These are phyloP conservation scores for Priceomyces melissophilus DNA, from an alignment of 805 yeast genomes.

Conservation along the genomic window DNA sequence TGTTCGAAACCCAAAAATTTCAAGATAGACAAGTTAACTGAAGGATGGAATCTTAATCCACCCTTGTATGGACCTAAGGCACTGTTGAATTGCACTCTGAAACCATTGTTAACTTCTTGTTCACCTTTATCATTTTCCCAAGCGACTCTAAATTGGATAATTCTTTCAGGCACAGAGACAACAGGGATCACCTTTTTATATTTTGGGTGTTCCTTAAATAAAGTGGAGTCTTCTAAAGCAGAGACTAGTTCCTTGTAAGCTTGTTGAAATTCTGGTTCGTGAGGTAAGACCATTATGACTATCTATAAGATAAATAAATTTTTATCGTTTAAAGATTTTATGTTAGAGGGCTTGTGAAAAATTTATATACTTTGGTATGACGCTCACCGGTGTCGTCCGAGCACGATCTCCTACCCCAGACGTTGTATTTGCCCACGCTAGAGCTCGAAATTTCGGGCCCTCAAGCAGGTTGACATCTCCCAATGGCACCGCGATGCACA, in stretches of 20 bases:
- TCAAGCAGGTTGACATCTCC: not conserved
- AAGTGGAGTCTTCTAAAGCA: conserved; percentile 86
- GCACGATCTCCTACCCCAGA: conserved; percentile 1
- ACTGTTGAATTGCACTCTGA: conserved; percentile 97
- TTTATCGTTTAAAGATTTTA: not conserved
- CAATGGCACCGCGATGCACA: conserved; percentile 2
- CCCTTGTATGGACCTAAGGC: conserved; percentile 99
- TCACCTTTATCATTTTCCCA: conserved; percentile 97
- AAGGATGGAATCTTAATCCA: conserved; percentile 96
- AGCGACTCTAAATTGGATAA: conserved; percentile 92
- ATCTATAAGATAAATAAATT: not conserved
- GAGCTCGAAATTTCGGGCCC: not conserved
- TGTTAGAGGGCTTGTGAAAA: no score
- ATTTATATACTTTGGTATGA: no score
- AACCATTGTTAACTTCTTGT: conserved; percentile 92
- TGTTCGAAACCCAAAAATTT: conserved; percentile 98
- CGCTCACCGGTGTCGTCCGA: no score
- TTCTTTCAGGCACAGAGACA: conserved; percentile 92
- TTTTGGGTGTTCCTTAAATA: conserved; percentile 85
- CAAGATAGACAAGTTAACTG: conserved; percentile 90
- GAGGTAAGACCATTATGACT: conserved; percentile 66
- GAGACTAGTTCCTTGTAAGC: conserved; percentile 91
- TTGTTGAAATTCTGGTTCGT: conserved; percentile 98
- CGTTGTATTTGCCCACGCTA: not conserved
- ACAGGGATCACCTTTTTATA: conserved; percentile 85